Evolutionary conservation across 2,329 filamentous ascomycete genomes (phyloP), one percentile per base, ranked within the genome.

Genomic region (Sporothrix protearum): DNA sequence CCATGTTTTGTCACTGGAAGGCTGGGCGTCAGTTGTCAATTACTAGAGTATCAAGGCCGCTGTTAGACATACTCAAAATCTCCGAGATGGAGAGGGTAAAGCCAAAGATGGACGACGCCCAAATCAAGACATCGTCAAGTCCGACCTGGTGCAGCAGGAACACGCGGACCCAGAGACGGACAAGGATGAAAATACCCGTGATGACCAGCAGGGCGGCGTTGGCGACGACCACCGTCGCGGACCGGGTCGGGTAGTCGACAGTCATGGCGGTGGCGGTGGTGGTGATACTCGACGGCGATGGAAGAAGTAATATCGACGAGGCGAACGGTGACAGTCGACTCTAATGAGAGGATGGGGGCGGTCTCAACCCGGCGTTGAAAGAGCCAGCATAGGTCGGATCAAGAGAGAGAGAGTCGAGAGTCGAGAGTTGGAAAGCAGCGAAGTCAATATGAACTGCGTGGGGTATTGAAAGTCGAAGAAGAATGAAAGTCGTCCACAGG

Each of bases 1-100:
- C 70, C 70, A 30, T 68, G 51, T 39, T 71, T 64, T 28, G 59
- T 55, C 69, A 71, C 69, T n/a, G n/a, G n/a, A n/a, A n/a, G n/a
- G n/a, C n/a, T n/a, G n/a, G n/a, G n/a, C n/a, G n/a, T n/a, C n/a
- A n/a, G n/a, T n/a, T n/a, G n/a, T n/a, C n/a, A n/a, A n/a, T n/a
- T n/a, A n/a, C n/a, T n/a, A n/a, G n/a, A n/a, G n/a, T n/a, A n/a
- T n/a, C n/a, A n/a, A n/a, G n/a, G n/a, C n/a, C n/a, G n/a, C n/a
- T n/a, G n/a, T n/a, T n/a, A n/a, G n/a, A 70, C 68, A 36, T 36
- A 70, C 68, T 70, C 42, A 70, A 25, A n/a, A 70, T 70, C 16
- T 36, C 12, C 5, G 61, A 16, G 8, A 70, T 39, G 30, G 16
- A 30, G 1, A 70, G 68, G 9, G 33, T 28, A 16, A 51, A 55